A percentile compares a stretch with the other conserved stretches of the same genome.
phyloP scores from a whole-genome alignment of 768 basidiomycete species.

The Rhizopogon salebrosus region DNA sequence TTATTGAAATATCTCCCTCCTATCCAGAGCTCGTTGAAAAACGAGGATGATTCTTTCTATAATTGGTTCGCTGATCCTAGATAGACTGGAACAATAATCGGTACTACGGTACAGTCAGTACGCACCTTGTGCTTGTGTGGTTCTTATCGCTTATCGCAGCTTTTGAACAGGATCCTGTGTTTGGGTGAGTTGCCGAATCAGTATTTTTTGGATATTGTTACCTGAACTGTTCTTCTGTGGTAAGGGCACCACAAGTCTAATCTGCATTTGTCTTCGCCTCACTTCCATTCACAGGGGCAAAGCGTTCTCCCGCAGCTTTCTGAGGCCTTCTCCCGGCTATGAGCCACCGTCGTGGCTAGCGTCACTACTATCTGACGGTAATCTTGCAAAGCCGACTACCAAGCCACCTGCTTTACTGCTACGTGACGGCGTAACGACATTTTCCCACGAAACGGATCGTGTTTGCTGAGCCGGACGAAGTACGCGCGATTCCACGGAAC shows the following conservation, averaged over 20 bases:
- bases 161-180: constrained; percentile 70
- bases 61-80: too few species aligned
- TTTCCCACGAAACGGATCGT: constrained; percentile 89
- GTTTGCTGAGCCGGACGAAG: constrained; percentile 65
- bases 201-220: constrained; percentile 84
- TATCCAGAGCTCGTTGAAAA: too few species aligned
- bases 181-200: constrained; percentile 70
- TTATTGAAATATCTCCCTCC: too few species aligned
- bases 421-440: constrained; percentile 83
- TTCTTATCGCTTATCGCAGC: constrained; percentile 6
- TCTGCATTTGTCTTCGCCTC: not conserved
- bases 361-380: constrained; percentile 68
- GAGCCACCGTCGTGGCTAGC: constrained; percentile 46
- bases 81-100: too few species aligned
- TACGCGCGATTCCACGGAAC: constrained; percentile 83
- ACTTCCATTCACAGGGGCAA: constrained; percentile 41
- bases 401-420: constrained; percentile 79
- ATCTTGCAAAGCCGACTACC: constrained; percentile 84
- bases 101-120: constrained; percentile 98
- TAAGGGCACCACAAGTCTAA: constrained; percentile 25
- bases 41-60: too few species aligned
- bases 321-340: constrained; percentile 74
- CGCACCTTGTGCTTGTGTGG: constrained; percentile 19
- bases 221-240: constrained; percentile 84
- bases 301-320: constrained; percentile 85